Evolutionary conservation across 139 green algal species (phyloP).

Genomic region (Microglena sp.): DNA sequence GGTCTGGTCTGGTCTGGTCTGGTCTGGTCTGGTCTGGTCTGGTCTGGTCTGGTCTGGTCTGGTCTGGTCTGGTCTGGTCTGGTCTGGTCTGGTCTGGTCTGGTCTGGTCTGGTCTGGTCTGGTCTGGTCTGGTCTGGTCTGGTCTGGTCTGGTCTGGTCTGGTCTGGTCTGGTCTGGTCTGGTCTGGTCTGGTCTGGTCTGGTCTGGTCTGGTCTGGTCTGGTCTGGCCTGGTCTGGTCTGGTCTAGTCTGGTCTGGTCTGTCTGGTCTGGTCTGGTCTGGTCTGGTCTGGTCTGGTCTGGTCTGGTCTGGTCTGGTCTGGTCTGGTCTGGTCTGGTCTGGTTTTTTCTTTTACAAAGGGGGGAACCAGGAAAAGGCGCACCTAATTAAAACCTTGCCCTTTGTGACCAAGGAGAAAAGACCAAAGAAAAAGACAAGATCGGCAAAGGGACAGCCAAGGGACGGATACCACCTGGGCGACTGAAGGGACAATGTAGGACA

Average conservation of each 20-base stretch:
- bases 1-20: background rate
- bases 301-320: background rate
- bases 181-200: slow-evolving; percentile 1
- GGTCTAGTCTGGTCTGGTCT: background rate
- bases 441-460: too few relatives aligned
- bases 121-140: slow-evolving; percentile 1
- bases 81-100: slow-evolving; percentile 1
- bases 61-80: slow-evolving; percentile 1
- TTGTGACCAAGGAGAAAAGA: too few relatives aligned
- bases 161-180: background rate
- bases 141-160: background rate
- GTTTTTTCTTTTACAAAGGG: too few relatives aligned
- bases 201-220: slow-evolving; percentile 1
- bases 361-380: too few relatives aligned
- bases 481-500: too few relatives aligned
- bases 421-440: too few relatives aligned
- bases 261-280: background rate
- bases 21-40: slow-evolving; percentile 1
- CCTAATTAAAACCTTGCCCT: too few relatives aligned
- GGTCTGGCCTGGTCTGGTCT: slow-evolving; percentile 1
- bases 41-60: slow-evolving; percentile 1
- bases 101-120: slow-evolving; percentile 1
- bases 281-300: background rate
- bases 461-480: too few relatives aligned
- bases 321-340: background rate